These are phyloP conservation scores for Aspergillus piperis DNA, from an alignment of 2,329 filamentous ascomycete genomes.

Conservation along the genomic window DNA sequence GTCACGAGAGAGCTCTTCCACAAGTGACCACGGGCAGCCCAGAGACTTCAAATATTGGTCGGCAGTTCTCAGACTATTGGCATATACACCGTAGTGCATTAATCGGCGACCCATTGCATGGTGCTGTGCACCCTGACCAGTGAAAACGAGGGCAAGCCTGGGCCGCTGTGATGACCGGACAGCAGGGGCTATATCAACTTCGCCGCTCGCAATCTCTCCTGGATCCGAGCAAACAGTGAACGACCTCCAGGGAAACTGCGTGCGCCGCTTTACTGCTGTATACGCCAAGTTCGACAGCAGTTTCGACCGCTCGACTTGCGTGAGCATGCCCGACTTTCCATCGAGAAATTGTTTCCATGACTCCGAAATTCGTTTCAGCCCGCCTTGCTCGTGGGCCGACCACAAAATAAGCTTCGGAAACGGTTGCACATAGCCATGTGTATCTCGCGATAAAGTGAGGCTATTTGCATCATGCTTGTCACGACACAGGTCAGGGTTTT, in stretches of 20 bases:
- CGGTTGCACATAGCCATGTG: neutral
- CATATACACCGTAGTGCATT: neutral
- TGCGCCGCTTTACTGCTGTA: neutral
- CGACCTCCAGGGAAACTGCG: neutral
- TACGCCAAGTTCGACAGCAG: neutral
- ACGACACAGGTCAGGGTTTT: too few relatives aligned
- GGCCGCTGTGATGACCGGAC: constrained; percentile 8
- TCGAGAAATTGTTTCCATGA: neutral
- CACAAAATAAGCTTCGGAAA: constrained; percentile 10
- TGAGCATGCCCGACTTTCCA: neutral
- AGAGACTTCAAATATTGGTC: neutral
- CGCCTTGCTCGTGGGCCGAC: neutral
- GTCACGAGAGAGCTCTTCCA: constrained; percentile 25
- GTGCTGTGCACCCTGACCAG: constrained; percentile 43
- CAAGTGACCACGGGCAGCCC: neutral
- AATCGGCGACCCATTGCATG: constrained; percentile 32
- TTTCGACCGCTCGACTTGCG: neutral
- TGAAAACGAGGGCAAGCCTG: constrained; percentile 39
- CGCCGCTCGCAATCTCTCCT: neutral
- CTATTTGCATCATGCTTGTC: too few relatives aligned
- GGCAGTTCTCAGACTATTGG: neutral
- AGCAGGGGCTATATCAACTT: neutral
- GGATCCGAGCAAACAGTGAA: neutral
- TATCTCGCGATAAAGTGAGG: too few relatives aligned
- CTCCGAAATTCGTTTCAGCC: neutral